Percentiles rank a stretch among this genome's conserved stretches.
These are phyloP conservation scores for Metarhizium rileyi DNA, from an alignment of 2,329 filamentous ascomycete species.

Conservation along the genomic window DNA sequence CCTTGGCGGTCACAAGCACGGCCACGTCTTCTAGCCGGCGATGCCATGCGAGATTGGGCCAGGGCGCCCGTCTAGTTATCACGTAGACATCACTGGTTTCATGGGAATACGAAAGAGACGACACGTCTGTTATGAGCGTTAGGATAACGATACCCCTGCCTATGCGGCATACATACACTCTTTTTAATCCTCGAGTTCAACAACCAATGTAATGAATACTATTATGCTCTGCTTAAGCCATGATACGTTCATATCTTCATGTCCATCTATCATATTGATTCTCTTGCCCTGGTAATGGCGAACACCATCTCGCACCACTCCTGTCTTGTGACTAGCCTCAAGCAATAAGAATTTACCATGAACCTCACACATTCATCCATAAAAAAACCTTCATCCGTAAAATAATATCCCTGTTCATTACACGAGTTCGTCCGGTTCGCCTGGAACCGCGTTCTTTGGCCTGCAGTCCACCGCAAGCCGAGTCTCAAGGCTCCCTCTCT, in stretches of 20 bases:
- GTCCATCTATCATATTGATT: neutral
- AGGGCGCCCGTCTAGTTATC: neutral
- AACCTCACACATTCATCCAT: neutral
- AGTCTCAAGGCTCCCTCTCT: neutral
- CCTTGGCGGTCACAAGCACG: constrained; percentile 35
- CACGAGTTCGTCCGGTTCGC: constrained; percentile 6
- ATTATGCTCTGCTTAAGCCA: neutral
- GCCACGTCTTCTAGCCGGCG: neutral
- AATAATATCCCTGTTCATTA: neutral
- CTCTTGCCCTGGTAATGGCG: neutral
- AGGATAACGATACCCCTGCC: neutral
- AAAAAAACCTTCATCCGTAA: neutral
- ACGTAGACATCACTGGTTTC: neutral
- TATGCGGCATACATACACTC: neutral
- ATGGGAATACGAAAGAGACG: neutral
- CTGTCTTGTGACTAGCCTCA: neutral
- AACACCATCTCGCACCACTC: neutral
- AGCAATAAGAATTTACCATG: neutral
- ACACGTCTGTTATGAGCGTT: neutral
- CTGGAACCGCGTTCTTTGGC: neutral
- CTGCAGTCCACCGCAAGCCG: neutral
- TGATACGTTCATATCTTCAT: neutral
- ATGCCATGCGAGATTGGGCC: neutral
- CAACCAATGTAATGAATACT: neutral
- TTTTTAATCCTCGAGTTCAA: neutral